Base-by-base conservation (phyloP, 352 stramenopile species). In the Phytophthora vignae region DNA sequence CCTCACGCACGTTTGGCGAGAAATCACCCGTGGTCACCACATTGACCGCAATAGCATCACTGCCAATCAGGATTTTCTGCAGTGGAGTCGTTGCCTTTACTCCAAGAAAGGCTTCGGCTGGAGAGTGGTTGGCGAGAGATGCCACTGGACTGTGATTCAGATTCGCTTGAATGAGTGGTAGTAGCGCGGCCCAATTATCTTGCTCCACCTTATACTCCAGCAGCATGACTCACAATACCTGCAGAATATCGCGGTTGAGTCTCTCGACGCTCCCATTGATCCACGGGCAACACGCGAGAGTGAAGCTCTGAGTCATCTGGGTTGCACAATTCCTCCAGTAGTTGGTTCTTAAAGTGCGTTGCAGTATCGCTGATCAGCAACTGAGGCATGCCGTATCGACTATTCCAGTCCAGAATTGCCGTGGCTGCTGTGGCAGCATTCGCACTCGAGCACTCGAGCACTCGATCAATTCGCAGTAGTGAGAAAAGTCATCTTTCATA, bases 341-440 rank as follows among this genome's bases (percentile, higher is more conserved):
- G 59, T 38, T 58, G 46, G 42, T 68, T 68, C 27, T 56, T 68
- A 27, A 60, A 68, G 29, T 68, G 61, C 4, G 33, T 40, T 22
- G 19, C 52, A 25, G 33, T 53, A 27, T 69, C 53, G 14, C 61
- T 69, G 4, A 69, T 56, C 25, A 59, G n/a, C 27, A 62, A 8
- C n/a, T 33, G n/a, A 6, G 53, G 52, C 40, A 60, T 60, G 19
- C 50, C 40, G 29, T 62, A 69, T 11, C 52, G 52, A 10, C 52
- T 69, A 27, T 48, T 52, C 61, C 38, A 63, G 4, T 69, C 62
- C 6, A 63, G 53, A 38, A 58, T 42, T 5, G 62, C 44, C 44
- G 15, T 55, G 1, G 62, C 42, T 3, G 42, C 53, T 22, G 42
- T 49, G 15, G 42, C 42, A 21, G 42, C 42, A 53, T 54, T n/a